Conservation (phyloP, 2,329 filamentous ascomycete genomes). For the Mycosphaerella arachidis region DNA sequence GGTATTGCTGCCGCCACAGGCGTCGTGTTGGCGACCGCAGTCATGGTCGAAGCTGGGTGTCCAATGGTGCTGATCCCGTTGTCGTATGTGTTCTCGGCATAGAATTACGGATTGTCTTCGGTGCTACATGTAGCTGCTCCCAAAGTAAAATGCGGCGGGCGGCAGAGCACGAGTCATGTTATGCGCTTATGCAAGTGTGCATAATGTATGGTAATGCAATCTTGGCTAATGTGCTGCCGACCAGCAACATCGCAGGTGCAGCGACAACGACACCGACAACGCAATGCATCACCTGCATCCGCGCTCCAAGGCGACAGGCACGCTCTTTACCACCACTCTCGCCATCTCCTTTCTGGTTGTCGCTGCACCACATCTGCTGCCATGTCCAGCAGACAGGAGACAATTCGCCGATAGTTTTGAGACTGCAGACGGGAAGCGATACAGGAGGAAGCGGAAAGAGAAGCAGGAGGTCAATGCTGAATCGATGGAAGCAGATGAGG, state of each 20-base stretch:
- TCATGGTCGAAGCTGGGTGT: constrained; percentile 9
- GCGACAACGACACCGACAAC: not conserved
- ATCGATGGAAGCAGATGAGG: constrained; percentile 5
- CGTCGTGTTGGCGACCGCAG: constrained; percentile 7
- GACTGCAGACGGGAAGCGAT: constrained; percentile 36
- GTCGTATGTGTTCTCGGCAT: too few relatives aligned
- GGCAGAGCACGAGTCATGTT: not conserved
- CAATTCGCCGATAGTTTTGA: constrained; percentile 63
- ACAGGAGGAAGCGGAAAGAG: constrained; percentile 35
- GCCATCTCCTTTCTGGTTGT: constrained; percentile 89
- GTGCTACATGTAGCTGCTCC: too few relatives aligned
- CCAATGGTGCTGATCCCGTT: not conserved
- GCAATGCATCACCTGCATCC: constrained; percentile 67
- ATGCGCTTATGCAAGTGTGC: not conserved
- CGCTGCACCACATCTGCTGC: constrained; percentile 80
- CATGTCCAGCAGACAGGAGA: constrained; percentile 76
- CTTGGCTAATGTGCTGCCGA: not conserved
- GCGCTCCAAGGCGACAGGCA: constrained; percentile 85
- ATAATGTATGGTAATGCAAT: not conserved
- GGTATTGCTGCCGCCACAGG: constrained; percentile 15
- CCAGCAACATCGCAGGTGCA: not conserved
- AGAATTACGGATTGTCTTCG: too few relatives aligned
- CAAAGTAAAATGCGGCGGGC: not conserved
- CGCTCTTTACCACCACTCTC: constrained; percentile 90
- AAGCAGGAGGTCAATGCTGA: constrained; percentile 8